Conservation (phyloP, 2,329 filamentous ascomycete genomes). For the Purpureocillium takamizusanense region DNA sequence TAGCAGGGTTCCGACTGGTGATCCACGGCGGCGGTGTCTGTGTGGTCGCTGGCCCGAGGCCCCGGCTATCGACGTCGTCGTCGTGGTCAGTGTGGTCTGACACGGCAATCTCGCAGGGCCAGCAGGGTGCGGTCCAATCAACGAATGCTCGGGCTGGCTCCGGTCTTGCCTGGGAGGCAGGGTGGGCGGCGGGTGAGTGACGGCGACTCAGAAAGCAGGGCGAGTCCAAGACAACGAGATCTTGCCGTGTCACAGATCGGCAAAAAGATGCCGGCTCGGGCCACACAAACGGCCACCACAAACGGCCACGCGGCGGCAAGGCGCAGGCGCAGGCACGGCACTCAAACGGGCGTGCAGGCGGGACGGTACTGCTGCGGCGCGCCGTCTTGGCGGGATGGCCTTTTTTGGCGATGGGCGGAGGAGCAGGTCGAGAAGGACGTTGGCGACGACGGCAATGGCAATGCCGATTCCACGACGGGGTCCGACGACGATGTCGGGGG, state of each 20-base stretch:
- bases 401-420: no score
- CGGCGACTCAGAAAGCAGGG: background rate
- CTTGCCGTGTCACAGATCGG: slow-evolving; percentile 6
- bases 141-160: no score
- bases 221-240: slow-evolving; percentile 1
- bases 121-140: background rate
- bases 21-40: no score
- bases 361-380: background rate
- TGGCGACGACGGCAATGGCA: no score
- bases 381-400: no score
- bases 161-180: background rate
- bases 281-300: slow-evolving; percentile 10
- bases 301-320: slow-evolving; percentile 8
- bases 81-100: background rate
- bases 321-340: slow-evolving; percentile 8
- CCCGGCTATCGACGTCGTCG: background rate
- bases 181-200: background rate
- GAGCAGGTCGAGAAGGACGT: no score
- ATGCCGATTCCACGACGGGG: no score
- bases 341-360: background rate
- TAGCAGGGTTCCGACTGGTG: no score
- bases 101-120: background rate
- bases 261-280: slow-evolving; percentile 13
- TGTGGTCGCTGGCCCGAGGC: no score
- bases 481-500: no score